Base-by-base conservation (phyloP, 2,329 filamentous ascomycete species). In the Rhinocladiella mackenziei region DNA sequence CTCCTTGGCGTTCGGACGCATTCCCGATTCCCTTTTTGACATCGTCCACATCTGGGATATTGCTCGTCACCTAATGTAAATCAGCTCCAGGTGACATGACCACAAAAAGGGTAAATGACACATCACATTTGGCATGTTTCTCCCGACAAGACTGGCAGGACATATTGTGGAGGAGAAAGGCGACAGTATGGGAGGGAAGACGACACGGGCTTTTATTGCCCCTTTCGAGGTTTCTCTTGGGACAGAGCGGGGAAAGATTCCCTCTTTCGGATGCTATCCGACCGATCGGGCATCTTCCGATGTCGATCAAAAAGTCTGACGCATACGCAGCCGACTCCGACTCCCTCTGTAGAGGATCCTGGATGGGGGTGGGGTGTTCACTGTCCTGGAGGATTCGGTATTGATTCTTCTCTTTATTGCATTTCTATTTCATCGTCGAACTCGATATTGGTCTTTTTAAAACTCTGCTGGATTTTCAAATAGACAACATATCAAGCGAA, bases 21-120 rank as follows among this genome's bases (percentile, higher is more conserved):
- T 18, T 37, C 10, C 17, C 13, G 40, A 17, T 22, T 30, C 18
- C 32, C 15, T 20, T 43, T 43, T 17, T 38, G 5, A 23, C 41
- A 44, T n/a, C 18, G 41, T 15, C 34, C 34, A 31, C 40, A 43
- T 43, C 33, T 28, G 5, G 26, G 25, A 11, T 32, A 26, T 31
- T 38, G 34, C 29, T 15, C 7, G 15, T 39, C 41, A 32, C 41
- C 41, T 44, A n/a, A 35, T n/a, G n/a, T n/a, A n/a, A n/a, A n/a
- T n/a, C n/a, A n/a, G n/a, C n/a, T n/a, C n/a, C n/a, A n/a, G n/a
- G n/a, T n/a, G n/a, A n/a, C n/a, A n/a, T n/a, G n/a, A n/a, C n/a
- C n/a, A n/a, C n/a, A 13, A 3, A 9, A 26, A 4, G 23, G 23
- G 30, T 42, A 20, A 35, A 31, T 14, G 23, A 15, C 5, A 42